Evolutionary conservation across 768 basidiomycete species (phyloP), one percentile per base, ranked within the genome.

Genomic region (Rossbeevera mucosa): DNA sequence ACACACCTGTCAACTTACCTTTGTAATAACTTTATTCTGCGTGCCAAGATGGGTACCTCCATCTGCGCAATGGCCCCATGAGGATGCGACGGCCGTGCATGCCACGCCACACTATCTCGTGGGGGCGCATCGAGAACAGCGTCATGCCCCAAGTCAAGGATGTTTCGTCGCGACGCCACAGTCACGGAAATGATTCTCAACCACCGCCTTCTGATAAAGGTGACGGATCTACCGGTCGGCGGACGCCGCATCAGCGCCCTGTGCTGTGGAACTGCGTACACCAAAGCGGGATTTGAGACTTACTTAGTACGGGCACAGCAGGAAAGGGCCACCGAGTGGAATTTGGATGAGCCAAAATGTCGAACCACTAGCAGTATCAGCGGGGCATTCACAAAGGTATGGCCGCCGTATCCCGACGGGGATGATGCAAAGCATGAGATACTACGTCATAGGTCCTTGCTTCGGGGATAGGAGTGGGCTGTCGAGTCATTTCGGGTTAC

Each of bases 111-210:
- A 43, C 36, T 6, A 18, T 38, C 18, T 38, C 9, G 36, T 11
- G 18, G 36, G 68, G 50, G 67, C 66, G 50, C 63, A 63, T 43
- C 64, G 69, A 36, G 55, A 22, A 64, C 63, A 18, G 33, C 33
- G 33, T 16, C 33, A n/a, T 63, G 51, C 43, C 47, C 57, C 24
- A 66, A 69, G 59, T 60, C 64, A 47, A 65, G 61, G 44, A 56
- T 60, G 57, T 59, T 61, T 55, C 65, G 71, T 48, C 66, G 62
- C 28, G 69, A 56, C 44, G 69, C 64, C 57, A 76, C 64, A 33
- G 65, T 76, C 55, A 80, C 78, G 77, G 78, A 78, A 59, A 60
- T 77, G 51, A 64, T 79, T 54, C 68, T 81, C 51, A 76, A 76
- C 56, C 64, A 56, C 52, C 50, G 58, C 55, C 53, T 55, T 33